These are phyloP conservation scores for Pleurotus pulmonarius DNA, from an alignment of 768 basidiomycete genomes.

Conservation along the genomic window DNA sequence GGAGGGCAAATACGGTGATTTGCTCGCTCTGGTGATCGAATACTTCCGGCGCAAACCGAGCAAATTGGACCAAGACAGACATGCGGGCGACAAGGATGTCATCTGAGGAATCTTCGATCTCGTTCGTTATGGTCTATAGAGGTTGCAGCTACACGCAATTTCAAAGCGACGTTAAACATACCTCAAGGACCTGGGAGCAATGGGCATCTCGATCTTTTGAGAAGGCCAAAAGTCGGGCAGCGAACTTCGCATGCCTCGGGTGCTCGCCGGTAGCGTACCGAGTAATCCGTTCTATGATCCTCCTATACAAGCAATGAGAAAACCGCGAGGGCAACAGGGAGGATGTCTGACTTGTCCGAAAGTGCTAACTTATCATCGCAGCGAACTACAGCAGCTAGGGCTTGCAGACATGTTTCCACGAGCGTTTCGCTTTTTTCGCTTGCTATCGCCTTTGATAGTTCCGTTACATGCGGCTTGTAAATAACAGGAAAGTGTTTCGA, in stretches of 20 bases:
- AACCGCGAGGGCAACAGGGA: background rate
- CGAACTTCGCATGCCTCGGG: conserved; percentile 77
- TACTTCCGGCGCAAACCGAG: conserved; percentile 58
- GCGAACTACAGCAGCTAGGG: conserved; percentile 62
- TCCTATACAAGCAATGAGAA: conserved; percentile 33
- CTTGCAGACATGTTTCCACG: conserved; percentile 71
- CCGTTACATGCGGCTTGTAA: conserved; percentile 69
- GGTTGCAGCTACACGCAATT: background rate
- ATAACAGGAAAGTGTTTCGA: conserved; percentile 76
- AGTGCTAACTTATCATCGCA: conserved; percentile 56
- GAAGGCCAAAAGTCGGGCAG: conserved; percentile 68
- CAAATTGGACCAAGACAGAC: conserved; percentile 72
- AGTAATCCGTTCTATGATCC: conserved; percentile 60
- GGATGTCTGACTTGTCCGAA: conserved; percentile 59
- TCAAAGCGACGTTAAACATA: conserved; percentile 25
- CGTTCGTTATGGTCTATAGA: conserved; percentile 53
- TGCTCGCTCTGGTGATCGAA: conserved; percentile 80
- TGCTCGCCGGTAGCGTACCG: conserved; percentile 59
- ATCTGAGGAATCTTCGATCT: conserved; percentile 41
- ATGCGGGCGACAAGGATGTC: conserved; percentile 62
- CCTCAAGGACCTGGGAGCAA: conserved; percentile 61
- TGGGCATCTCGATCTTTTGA: conserved; percentile 47
- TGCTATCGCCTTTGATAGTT: conserved; percentile 69
- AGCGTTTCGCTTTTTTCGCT: conserved; percentile 54
- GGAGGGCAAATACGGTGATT: conserved; percentile 69